Conservation (phyloP, 257 asterid species). For the Solanum clarkiae region DNA sequence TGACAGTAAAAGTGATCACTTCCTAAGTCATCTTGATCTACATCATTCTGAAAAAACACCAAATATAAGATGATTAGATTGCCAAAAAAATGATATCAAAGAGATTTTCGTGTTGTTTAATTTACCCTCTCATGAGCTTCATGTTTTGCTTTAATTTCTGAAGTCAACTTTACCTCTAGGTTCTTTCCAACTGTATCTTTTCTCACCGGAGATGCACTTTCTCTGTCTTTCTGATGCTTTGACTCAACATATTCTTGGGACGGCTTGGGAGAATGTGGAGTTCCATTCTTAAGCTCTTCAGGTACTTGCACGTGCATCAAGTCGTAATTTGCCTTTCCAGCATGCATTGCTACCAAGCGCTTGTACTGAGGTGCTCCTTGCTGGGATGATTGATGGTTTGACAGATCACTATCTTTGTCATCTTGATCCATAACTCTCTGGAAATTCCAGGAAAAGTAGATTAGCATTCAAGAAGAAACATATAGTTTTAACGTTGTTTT, state of each 20-base stretch:
- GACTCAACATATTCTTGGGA: background rate
- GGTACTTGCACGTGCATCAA: background rate
- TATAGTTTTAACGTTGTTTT: background rate
- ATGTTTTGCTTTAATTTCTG: background rate
- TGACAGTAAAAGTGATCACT: background rate
- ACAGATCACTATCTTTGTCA: background rate
- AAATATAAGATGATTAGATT: background rate
- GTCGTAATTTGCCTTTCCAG: background rate
- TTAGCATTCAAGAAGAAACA: background rate
- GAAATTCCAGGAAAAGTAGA: background rate
- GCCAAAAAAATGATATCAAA: background rate
- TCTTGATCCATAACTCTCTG: background rate
- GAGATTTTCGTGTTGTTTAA: background rate
- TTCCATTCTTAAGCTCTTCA: background rate
- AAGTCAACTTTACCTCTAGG: background rate
- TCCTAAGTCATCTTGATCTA: background rate
- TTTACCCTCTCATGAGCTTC: constrained; percentile 12
- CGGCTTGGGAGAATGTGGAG: background rate
- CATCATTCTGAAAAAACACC: background rate
- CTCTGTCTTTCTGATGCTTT: background rate
- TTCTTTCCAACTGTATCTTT: constrained; percentile 53
- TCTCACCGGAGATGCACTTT: constrained; percentile 21
- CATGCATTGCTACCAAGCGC: background rate
- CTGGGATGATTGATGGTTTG: background rate
- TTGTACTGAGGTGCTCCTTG: background rate